Percentiles rank a stretch among this genome's conserved stretches.
phyloP scores from a whole-genome alignment of 306 rosid genomes.

The Fagus crenata region DNA sequence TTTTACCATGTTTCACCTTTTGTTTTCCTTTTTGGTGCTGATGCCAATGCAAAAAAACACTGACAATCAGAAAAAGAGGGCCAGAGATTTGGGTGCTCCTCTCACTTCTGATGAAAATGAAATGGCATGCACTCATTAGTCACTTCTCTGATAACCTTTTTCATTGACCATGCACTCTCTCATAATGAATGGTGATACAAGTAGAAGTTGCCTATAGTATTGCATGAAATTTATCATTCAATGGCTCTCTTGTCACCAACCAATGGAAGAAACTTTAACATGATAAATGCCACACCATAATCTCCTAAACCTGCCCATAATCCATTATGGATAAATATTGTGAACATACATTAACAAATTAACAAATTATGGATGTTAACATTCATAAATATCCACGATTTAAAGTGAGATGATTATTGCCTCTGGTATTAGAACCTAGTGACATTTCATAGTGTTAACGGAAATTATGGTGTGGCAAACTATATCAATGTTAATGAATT shows the following conservation, averaged over 20 bases:
- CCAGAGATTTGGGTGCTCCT: neutral
- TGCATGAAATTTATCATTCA: neutral
- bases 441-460: neutral
- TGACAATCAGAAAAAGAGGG: neutral
- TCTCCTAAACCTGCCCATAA: neutral
- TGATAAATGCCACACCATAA: neutral
- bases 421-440: neutral
- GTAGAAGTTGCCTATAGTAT: neutral
- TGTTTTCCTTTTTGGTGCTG: conserved; percentile 12
- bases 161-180: neutral
- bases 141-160: too few relatives aligned
- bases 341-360: too few relatives aligned
- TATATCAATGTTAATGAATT: neutral
- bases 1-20: conserved; percentile 6
- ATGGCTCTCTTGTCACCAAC: neutral
- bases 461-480: neutral
- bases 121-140: too few relatives aligned
- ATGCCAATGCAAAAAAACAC: conserved; percentile 18
- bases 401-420: neutral
- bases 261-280: neutral
- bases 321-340: too few relatives aligned
- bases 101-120: neutral
- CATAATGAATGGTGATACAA: too few relatives aligned
- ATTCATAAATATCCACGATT: too few relatives aligned
- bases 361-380: too few relatives aligned